phyloP scores from a whole-genome alignment of 139 green algal species.

The Raphidocelis subcapitata region DNA sequence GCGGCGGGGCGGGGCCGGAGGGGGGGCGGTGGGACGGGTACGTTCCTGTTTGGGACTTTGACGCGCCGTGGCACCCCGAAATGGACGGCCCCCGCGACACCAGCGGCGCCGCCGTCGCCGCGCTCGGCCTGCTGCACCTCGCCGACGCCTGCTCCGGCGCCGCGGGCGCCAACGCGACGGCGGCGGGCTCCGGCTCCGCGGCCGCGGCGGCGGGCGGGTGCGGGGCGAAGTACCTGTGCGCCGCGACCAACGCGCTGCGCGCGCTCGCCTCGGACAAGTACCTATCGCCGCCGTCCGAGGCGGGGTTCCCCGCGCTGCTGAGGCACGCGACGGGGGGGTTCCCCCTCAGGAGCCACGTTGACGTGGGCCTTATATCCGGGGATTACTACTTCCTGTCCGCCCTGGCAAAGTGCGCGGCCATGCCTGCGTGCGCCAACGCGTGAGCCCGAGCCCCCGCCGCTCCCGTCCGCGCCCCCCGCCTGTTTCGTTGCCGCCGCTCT shows the following conservation, averaged over 20 bases:
- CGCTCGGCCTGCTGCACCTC: constrained; percentile 19
- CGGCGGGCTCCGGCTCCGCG: too few species aligned
- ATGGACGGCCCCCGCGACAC: constrained; percentile 22
- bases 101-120: not conserved
- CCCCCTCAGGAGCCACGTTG: not conserved
- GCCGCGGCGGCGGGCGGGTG: not conserved
- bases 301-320: constrained; percentile 7
- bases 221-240: constrained; percentile 11
- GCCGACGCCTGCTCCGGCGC: not conserved
- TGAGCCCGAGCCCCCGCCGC: too few species aligned
- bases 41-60: constrained; percentile 24
- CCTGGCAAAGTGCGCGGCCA: constrained; percentile 7
- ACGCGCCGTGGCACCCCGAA: constrained; percentile 6
- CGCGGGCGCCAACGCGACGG: too few species aligned
- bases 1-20: too few species aligned
- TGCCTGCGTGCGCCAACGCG: constrained; percentile 2
- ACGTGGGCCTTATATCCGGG: constrained; percentile 19
- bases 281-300: not conserved
- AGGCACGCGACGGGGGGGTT: constrained; percentile 15
- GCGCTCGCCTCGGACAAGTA: constrained; percentile 13
- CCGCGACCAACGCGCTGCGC: constrained; percentile 8
- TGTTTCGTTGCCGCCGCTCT: too few species aligned
- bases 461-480: too few species aligned
- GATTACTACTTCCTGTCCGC: constrained; percentile 21
- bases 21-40: not conserved